These are phyloP conservation scores for Saccharomyces cerevisiae DNA, from an alignment of 805 yeast genomes.

Conservation along the genomic window DNA sequence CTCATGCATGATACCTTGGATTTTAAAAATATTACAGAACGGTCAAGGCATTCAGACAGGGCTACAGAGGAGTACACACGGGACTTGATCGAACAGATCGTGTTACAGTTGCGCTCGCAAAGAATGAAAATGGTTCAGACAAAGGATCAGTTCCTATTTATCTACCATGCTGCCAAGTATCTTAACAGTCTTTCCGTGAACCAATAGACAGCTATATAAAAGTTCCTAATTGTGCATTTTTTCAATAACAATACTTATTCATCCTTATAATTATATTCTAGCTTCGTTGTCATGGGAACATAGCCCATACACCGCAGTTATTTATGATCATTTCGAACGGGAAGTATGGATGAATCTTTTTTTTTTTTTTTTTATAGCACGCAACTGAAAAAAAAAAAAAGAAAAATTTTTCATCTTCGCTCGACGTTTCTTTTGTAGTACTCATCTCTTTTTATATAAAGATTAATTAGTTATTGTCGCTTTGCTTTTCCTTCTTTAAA, in stretches of 20 bases:
- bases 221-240: slow-evolving; percentile 6
- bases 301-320: not conserved
- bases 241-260: slow-evolving; percentile 19
- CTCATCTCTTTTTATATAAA: not conserved
- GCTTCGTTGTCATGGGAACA: not conserved
- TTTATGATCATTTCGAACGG: not conserved
- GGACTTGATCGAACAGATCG: slow-evolving; percentile 30
- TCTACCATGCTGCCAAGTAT: slow-evolving; percentile 28
- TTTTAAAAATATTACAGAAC: slow-evolving; percentile 5
- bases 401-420: slow-evolving; percentile 1
- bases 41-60: slow-evolving; percentile 1
- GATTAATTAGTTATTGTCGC: not conserved
- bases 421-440: not conserved
- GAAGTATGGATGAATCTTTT: not conserved
- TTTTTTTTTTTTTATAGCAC: not conserved
- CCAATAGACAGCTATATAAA: slow-evolving; percentile 1
- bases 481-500: not conserved
- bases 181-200: slow-evolving; percentile 6
- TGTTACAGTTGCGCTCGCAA: slow-evolving; percentile 27
- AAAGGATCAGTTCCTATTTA: slow-evolving; percentile 27
- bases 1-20: slow-evolving; percentile 25
- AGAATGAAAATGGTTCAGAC: slow-evolving; percentile 32
- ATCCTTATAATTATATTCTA: slow-evolving; percentile 7
- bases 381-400: not conserved
- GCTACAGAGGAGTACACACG: slow-evolving; percentile 12